These are phyloP conservation scores for Musa balbisiana DNA, from an alignment of 202 grass and related monocot genomes.

Conservation along the genomic window DNA sequence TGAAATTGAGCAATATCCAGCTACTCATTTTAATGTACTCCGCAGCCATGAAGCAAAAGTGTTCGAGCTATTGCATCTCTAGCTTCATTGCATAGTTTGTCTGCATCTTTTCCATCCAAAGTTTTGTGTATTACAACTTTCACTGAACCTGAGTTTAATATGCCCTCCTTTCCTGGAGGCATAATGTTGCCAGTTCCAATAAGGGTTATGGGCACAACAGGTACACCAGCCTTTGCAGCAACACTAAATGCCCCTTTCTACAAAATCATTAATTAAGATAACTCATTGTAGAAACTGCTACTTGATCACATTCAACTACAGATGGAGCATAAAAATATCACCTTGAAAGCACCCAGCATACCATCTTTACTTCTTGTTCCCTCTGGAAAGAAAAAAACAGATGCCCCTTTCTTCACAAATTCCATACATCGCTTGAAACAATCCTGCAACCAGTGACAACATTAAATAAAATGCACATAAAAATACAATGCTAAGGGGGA, in stretches of 20 bases:
- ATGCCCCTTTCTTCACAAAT: conserved; percentile 62
- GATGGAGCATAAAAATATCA: conserved; percentile 20
- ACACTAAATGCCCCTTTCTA: conserved; percentile 96
- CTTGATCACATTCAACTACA: conserved; percentile 2
- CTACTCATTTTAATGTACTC: conserved; percentile 44
- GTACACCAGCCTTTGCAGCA: conserved; percentile 67
- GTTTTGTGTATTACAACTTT: conserved; percentile 76
- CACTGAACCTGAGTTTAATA: conserved; percentile 65
- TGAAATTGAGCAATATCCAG: conserved; percentile 19
- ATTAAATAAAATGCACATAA: background rate
- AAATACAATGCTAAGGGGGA: background rate
- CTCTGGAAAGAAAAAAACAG: conserved; percentile 98
- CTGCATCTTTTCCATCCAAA: conserved; percentile 52
- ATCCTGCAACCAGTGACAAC: conserved; percentile 43
- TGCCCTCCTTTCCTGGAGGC: conserved; percentile 79
- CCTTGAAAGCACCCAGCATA: conserved; percentile 84
- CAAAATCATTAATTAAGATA: conserved; percentile 22
- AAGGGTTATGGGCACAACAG: conserved; percentile 78
- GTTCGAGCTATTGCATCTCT: conserved; percentile 64
- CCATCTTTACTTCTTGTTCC: conserved; percentile 92
- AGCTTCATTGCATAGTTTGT: conserved; percentile 50
- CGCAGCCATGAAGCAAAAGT: conserved; percentile 60
- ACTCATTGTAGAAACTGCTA: conserved; percentile 7
- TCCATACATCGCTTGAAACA: conserved; percentile 82
- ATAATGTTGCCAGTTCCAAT: conserved; percentile 78